These are phyloP conservation scores for Ogataea zsoltii DNA, from an alignment of 805 yeast species.

Conservation along the genomic window DNA sequence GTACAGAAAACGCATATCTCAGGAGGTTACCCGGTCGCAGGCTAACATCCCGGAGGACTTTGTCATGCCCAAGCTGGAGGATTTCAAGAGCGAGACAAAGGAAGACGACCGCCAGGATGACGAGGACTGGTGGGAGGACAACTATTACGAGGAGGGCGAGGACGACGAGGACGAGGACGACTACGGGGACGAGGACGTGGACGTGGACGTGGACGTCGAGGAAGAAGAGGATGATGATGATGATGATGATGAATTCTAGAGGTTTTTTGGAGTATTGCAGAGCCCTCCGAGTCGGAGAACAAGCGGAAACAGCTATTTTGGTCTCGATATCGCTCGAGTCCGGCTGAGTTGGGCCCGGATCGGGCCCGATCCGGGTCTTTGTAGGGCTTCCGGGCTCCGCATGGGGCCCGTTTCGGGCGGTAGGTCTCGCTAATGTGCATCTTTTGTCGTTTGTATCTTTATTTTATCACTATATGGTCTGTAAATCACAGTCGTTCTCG, in stretches of 20 bases:
- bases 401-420: no score
- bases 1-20: conserved; percentile 72
- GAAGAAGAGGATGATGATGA: neutral
- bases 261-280: no score
- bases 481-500: conserved; percentile 8
- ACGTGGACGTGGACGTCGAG: conserved; percentile 17
- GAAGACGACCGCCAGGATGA: conserved; percentile 33
- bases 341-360: no score
- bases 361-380: no score
- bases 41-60: conserved; percentile 86
- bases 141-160: conserved; percentile 35
- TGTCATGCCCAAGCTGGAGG: conserved; percentile 72
- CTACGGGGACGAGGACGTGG: conserved; percentile 29
- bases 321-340: no score
- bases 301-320: no score
- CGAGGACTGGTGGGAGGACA: conserved; percentile 36
- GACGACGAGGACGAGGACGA: conserved; percentile 34
- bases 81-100: conserved; percentile 36
- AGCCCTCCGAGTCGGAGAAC: no score
- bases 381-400: no score
- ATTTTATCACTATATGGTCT: neutral
- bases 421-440: neutral
- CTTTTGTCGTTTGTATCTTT: neutral
- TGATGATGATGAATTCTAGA: no score
- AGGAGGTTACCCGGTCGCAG: conserved; percentile 80